phyloP scores from a whole-genome alignment of 768 basidiomycete genomes.

The Pholiota microspora region DNA sequence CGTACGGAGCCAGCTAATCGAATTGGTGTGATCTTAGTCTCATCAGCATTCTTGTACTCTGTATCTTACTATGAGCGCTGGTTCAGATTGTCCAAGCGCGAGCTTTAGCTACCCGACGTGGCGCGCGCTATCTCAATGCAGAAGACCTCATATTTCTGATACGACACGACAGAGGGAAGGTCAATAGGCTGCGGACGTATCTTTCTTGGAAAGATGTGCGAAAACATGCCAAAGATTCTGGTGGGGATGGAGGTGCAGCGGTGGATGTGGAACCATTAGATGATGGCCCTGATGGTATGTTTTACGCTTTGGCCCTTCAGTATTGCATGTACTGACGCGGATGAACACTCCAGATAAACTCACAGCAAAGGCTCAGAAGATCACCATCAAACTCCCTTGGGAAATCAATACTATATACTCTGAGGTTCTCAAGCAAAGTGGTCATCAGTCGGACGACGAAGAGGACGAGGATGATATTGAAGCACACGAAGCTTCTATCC shows the following conservation, averaged over 20 bases:
- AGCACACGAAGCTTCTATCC: constrained; percentile 92
- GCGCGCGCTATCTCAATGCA: constrained; percentile 81
- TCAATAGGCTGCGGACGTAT: constrained; percentile 90
- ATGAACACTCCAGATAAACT: constrained; percentile 57
- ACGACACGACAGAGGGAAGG: constrained; percentile 89
- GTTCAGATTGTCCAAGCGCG: constrained; percentile 86
- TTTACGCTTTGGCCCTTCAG: neutral
- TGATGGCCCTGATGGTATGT: constrained; percentile 76
- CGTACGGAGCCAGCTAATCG: constrained; percentile 85
- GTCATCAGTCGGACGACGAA: constrained; percentile 88
- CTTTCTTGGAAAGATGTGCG: constrained; percentile 97
- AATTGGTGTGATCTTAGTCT: constrained; percentile 57
- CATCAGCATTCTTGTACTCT: neutral
- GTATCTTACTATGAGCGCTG: neutral
- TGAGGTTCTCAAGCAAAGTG: constrained; percentile 73
- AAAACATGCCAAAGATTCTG: constrained; percentile 90
- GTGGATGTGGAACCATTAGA: constrained; percentile 84
- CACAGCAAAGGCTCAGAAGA: constrained; percentile 83
- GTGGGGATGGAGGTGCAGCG: constrained; percentile 75
- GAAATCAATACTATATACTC: constrained; percentile 91
- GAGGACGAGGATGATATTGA: constrained; percentile 97
- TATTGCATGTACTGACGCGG: neutral
- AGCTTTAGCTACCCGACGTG: constrained; percentile 75
- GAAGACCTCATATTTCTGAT: constrained; percentile 98
- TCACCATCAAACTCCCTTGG: constrained; percentile 95